Percentiles rank a stretch among this genome's conserved stretches.
These are phyloP conservation scores for Globisporangium parvum DNA, from an alignment of 352 stramenopile genomes.

Conservation along the genomic window DNA sequence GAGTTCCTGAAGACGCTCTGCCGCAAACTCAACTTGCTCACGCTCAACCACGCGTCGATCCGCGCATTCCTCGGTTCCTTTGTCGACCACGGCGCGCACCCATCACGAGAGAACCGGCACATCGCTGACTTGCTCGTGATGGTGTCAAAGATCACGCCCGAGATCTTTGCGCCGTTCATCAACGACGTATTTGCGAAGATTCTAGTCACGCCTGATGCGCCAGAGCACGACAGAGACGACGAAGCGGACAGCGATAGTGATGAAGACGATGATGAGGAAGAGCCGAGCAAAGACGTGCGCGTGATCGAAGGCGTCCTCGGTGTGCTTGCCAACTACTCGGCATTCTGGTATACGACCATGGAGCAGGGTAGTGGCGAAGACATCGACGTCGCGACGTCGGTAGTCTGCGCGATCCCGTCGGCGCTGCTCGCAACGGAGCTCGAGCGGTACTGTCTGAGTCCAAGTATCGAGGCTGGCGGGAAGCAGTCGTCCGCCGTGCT, in stretches of 20 bases:
- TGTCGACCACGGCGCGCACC: slow-evolving; percentile 16
- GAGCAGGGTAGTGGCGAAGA: slow-evolving; percentile 8
- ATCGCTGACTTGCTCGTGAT: slow-evolving; percentile 54
- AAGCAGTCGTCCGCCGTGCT: slow-evolving; percentile 19
- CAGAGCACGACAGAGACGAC: slow-evolving; percentile 1
- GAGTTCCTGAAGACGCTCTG: slow-evolving; percentile 83
- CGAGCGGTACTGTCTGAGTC: slow-evolving; percentile 38
- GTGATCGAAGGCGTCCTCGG: slow-evolving; percentile 46
- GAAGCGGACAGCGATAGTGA: slow-evolving; percentile 4
- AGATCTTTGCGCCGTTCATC: slow-evolving; percentile 50
- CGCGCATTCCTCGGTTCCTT: slow-evolving; percentile 38
- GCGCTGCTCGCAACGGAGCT: slow-evolving; percentile 33
- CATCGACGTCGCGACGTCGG: slow-evolving; percentile 7
- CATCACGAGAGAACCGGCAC: slow-evolving; percentile 40
- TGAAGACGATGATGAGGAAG: slow-evolving; percentile 31
- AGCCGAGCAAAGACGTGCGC: slow-evolving; percentile 25
- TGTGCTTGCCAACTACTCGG: slow-evolving; percentile 49
- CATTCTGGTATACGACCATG: slow-evolving; percentile 28
- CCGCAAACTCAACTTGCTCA: slow-evolving; percentile 67
- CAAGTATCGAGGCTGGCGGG: slow-evolving; percentile 17
- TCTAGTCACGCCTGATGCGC: slow-evolving; percentile 21
- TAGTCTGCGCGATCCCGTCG: slow-evolving; percentile 10
- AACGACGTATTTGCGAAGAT: slow-evolving; percentile 41
- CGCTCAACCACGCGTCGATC: slow-evolving; percentile 43
- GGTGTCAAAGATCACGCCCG: slow-evolving; percentile 36